Evolutionary conservation across 2,329 filamentous ascomycete species (phyloP), one percentile per base, ranked within the genome.

Genomic region (Monosporascus sp.): DNA sequence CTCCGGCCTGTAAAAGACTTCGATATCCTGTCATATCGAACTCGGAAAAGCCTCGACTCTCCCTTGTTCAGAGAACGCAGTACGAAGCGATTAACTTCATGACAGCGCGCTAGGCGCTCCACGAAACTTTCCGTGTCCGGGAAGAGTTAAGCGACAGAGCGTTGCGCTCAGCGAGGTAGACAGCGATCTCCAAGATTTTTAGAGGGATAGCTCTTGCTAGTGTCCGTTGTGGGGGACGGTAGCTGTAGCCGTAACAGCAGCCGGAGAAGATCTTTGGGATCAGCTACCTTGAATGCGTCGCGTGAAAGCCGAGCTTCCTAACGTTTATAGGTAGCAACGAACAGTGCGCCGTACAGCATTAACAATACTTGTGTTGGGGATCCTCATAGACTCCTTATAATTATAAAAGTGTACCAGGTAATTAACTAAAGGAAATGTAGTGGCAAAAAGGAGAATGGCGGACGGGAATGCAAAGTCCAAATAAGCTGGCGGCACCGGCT

Each of bases 31-130:
- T 52, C 56, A 56, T 59, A 50, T 54, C 41, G 54, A 38, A 24
- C n/a, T 38, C 24, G 36, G 26, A 34, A 31, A 34, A 14, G n/a
- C 31, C 11, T 11, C 31, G 49, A 53, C n/a, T 50, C 53, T 54
- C 40, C 45, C 52, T 52, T 41, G 48, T 31, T 36, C 36, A 51
- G 27, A 48, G 37, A 48, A 31, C 17, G 37, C 24, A n/a, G 31
- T 45, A 46, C 7, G 22, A 46, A 46, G 52, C 17, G 11, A 43
- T 48, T 40, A 38, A 47, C 52, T 54, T 57, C 57, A 61, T 60
- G 46, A 41, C 54, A 57, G 31, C 46, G 44, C 47, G 46, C 34
- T 26, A 26, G 22, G 43, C 43, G 43, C 43, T 27, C 26, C 16
- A 27, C 43, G 17, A 46, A 46, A 44, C 22, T 19, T 44, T 44